phyloP scores from a whole-genome alignment of 345 rosid species.

The Aquilaria malaccensis region DNA sequence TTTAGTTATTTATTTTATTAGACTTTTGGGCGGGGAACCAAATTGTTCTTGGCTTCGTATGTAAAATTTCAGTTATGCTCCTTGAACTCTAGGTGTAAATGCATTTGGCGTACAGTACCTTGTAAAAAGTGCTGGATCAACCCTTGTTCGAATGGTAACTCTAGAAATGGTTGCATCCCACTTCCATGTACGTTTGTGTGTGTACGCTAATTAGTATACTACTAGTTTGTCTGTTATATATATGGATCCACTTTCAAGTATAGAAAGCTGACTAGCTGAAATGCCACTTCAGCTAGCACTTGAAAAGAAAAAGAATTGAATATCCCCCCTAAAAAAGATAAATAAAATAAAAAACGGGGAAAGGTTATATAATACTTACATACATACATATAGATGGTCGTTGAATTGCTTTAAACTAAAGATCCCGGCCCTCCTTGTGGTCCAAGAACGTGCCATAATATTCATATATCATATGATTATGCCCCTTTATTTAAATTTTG shows the following conservation, averaged over 20 bases:
- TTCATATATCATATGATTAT: no score
- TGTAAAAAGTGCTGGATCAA: background rate
- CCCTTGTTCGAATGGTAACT: background rate
- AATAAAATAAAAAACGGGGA: background rate
- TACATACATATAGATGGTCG: background rate
- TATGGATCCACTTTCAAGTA: constrained; percentile 8
- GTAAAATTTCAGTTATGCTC: background rate
- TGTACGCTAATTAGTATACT: no score
- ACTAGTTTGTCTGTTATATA: background rate
- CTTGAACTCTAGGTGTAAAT: background rate
- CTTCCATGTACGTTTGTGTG: no score
- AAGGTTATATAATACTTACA: constrained; percentile 10
- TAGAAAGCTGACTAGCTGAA: background rate
- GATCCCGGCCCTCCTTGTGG: constrained; percentile 14
- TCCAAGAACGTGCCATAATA: constrained; percentile 7
- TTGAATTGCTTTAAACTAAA: constrained; percentile 20
- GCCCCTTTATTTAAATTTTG: constrained; percentile 8
- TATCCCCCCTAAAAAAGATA: background rate
- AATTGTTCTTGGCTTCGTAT: constrained; percentile 3
- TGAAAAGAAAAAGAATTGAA: background rate
- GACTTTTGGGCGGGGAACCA: no score
- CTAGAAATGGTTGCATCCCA: no score
- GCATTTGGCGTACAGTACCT: background rate
- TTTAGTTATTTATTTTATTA: no score
- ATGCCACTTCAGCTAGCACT: no score